Conservation (phyloP, 1,284 basidiomycete genomes). For the Sporisorium graminicola region DNA sequence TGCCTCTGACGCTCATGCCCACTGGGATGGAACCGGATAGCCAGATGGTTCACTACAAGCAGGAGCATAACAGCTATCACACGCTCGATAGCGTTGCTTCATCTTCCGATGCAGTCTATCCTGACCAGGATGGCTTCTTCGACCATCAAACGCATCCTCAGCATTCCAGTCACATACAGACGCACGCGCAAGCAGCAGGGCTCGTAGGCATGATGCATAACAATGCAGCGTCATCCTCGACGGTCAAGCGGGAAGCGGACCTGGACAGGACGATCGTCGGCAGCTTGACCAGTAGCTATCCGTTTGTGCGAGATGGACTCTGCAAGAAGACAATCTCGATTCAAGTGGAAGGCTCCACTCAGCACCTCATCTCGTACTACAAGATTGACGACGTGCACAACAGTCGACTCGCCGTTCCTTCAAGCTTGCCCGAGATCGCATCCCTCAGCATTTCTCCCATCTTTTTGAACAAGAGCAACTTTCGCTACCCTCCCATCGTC, state of each 20-base stretch:
- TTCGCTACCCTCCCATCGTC: constrained; percentile 88
- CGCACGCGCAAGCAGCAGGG: constrained; percentile 44
- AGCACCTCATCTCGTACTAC: constrained; percentile 97
- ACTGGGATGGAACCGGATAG: constrained; percentile 28
- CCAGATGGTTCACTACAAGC: constrained; percentile 26
- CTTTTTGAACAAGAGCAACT: constrained; percentile 89
- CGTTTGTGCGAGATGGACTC: constrained; percentile 59
- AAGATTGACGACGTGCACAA: constrained; percentile 89
- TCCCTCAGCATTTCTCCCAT: constrained; percentile 87
- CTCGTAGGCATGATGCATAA: constrained; percentile 34
- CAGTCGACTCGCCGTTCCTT: constrained; percentile 87
- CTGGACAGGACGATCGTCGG: constrained; percentile 61
- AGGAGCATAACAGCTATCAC: constrained; percentile 20
- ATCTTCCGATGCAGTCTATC: constrained; percentile 27
- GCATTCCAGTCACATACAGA: constrained; percentile 4
- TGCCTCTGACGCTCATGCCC: constrained; percentile 36
- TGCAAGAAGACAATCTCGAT: constrained; percentile 86
- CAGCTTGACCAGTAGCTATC: constrained; percentile 62
- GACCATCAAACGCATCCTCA: constrained; percentile 12
- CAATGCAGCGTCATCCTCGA: constrained; percentile 8
- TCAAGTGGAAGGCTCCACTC: constrained; percentile 85
- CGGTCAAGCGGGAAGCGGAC: constrained; percentile 40
- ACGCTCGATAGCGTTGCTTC: constrained; percentile 17
- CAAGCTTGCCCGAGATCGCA: constrained; percentile 86
- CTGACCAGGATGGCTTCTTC: constrained; percentile 28